These are phyloP conservation scores for Vitis amurensis DNA, from an alignment of 164 flowering plant genomes.

Conservation along the genomic window DNA sequence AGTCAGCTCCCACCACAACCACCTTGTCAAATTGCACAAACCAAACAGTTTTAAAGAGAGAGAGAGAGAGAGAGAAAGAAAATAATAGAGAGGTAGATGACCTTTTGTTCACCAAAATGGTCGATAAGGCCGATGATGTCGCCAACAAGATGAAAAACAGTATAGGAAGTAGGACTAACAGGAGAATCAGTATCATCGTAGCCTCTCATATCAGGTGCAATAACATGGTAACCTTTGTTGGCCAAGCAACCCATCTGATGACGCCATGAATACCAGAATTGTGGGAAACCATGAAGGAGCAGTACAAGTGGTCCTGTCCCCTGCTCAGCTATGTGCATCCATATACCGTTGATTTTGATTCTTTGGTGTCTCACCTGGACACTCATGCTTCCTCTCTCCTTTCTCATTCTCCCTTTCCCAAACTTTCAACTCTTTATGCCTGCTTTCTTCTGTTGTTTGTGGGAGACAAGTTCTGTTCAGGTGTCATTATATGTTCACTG, in stretches of 20 bases:
- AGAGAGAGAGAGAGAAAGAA: not conserved
- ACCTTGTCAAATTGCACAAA: slow-evolving; percentile 24
- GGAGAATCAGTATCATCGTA: slow-evolving; percentile 54
- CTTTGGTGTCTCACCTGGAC: slow-evolving; percentile 24
- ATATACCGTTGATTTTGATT: slow-evolving; percentile 41
- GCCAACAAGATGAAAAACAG: slow-evolving; percentile 35
- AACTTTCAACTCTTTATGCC: too few species aligned
- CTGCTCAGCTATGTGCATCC: slow-evolving; percentile 50
- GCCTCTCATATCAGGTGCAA: slow-evolving; percentile 61
- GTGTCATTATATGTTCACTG: too few species aligned
- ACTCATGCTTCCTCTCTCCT: not conserved
- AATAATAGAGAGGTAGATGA: not conserved
- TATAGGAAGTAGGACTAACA: slow-evolving; percentile 28
- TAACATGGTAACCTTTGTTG: slow-evolving; percentile 36
- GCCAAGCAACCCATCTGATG: slow-evolving; percentile 45
- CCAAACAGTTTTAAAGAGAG: not conserved
- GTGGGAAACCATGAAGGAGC: slow-evolving; percentile 56
- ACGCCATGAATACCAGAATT: slow-evolving; percentile 54
- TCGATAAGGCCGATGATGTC: slow-evolving; percentile 43
- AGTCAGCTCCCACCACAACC: slow-evolving; percentile 59
- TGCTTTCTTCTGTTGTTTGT: too few species aligned
- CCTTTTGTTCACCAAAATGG: slow-evolving; percentile 23
- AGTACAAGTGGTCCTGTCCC: slow-evolving; percentile 48
- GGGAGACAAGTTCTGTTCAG: too few species aligned
- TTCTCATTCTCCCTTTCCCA: not conserved